Evolutionary conservation across 2,329 filamentous ascomycete genomes (phyloP).

Genomic region (Pseudogymnoascus sp.): DNA sequence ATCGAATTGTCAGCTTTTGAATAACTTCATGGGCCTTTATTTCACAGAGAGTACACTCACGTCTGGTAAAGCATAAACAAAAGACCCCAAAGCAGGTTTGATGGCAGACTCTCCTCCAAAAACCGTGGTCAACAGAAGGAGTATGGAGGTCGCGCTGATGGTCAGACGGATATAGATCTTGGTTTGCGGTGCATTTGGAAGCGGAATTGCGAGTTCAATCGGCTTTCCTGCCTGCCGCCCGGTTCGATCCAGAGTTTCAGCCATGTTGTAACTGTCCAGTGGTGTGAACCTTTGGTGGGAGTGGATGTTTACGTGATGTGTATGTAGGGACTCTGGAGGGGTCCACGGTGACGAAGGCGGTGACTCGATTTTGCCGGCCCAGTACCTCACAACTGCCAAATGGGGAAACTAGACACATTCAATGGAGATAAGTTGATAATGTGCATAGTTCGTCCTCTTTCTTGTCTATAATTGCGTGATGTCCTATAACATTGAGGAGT

Average conservation of each 20-base stretch:
- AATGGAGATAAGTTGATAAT: not conserved
- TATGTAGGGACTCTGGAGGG: not conserved
- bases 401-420: not conserved
- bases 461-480: not conserved
- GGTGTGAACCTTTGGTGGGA: not conserved
- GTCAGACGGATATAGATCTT: constrained; percentile 53
- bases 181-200: constrained; percentile 52
- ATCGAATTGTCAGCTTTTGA: constrained; percentile 12
- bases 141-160: constrained; percentile 46
- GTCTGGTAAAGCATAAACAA: constrained; percentile 89
- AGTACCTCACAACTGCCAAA: constrained; percentile 1
- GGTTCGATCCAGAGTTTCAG: not conserved
- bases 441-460: constrained; percentile 3
- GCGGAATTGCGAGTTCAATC: constrained; percentile 46
- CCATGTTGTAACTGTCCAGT: not conserved
- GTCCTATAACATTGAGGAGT: constrained; percentile 4
- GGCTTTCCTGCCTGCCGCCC: constrained; percentile 12
- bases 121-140: constrained; percentile 54
- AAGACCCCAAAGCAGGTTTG: constrained; percentile 64
- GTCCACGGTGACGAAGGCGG: constrained; percentile 2
- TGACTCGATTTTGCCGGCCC: not conserved
- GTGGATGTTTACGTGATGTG: not conserved
- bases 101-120: constrained; percentile 42
- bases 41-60: constrained; percentile 41
- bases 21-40: not conserved